phyloP scores from a whole-genome alignment of 1,284 basidiomycete genomes.

The Pseudozyma thailandica region DNA sequence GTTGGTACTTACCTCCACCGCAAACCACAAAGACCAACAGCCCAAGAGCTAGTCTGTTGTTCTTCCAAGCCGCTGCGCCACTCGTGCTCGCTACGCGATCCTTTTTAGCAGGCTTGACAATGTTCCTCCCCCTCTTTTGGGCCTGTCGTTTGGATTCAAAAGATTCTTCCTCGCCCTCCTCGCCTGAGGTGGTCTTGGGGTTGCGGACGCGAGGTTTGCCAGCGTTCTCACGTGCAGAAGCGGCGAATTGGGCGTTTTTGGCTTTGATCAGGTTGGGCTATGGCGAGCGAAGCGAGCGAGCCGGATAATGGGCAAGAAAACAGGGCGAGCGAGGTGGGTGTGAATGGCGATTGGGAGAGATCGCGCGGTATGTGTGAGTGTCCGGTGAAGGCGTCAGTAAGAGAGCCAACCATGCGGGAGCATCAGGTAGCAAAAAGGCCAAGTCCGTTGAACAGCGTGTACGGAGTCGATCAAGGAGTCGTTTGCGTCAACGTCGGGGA shows the following conservation, averaged over 20 bases:
- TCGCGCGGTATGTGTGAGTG: not conserved
- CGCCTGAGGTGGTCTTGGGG: not conserved
- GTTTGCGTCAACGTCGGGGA: too few relatives aligned
- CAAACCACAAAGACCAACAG: constrained; percentile 49
- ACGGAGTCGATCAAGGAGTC: too few relatives aligned
- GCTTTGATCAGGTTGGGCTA: constrained; percentile 33
- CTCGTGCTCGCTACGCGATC: constrained; percentile 2
- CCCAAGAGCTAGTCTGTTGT: constrained; percentile 20
- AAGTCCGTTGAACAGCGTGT: too few relatives aligned
- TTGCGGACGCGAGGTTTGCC: constrained; percentile 39
- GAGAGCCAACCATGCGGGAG: too few relatives aligned
- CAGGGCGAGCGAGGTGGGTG: too few relatives aligned
- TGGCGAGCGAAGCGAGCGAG: constrained; percentile 1
- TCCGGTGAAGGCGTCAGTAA: too few relatives aligned
- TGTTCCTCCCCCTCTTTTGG: constrained; percentile 5
- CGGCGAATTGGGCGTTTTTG: constrained; percentile 36
- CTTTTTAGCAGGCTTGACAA: constrained; percentile 27
- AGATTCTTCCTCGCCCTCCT: not conserved
- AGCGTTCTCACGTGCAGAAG: constrained; percentile 26
- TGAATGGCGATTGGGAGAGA: not conserved
- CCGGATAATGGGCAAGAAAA: not conserved
- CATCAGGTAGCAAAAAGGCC: too few relatives aligned
- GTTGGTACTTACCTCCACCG: constrained; percentile 44
- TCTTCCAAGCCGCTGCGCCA: constrained; percentile 9
- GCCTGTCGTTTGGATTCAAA: not conserved